Conservation (phyloP, 2,329 filamentous ascomycete genomes). For the Fusarium fujikuroi region DNA sequence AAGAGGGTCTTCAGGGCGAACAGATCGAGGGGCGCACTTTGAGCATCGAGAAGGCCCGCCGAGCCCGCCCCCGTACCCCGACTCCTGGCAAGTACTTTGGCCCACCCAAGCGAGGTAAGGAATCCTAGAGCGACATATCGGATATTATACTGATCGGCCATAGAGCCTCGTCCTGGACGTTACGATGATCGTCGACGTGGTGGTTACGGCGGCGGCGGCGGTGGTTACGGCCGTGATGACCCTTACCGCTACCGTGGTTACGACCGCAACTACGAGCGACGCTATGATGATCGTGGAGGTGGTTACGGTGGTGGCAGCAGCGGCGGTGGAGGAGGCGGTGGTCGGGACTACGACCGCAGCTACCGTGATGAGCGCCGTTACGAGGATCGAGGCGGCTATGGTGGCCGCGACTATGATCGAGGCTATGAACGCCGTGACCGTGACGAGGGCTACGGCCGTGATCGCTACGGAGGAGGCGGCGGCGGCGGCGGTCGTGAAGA, state of each 20-base stretch:
- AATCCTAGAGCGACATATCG: background rate
- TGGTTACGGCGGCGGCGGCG: conserved; percentile 61
- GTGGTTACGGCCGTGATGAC: conserved; percentile 63
- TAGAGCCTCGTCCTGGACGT: conserved; percentile 53
- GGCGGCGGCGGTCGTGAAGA: conserved; percentile 57
- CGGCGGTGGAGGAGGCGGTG: conserved; percentile 45
- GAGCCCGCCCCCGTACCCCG: conserved; percentile 91
- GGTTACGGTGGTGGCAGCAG: conserved; percentile 52
- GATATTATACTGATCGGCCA: conserved; percentile 16
- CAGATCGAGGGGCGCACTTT: conserved; percentile 93
- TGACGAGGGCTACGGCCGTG: conserved; percentile 53
- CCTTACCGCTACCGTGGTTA: conserved; percentile 66
- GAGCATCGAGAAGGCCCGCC: conserved; percentile 98
- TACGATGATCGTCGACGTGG: conserved; percentile 73
- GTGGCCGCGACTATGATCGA: conserved; percentile 69
- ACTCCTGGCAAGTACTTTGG: conserved; percentile 99
- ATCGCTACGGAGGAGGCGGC: conserved; percentile 50
- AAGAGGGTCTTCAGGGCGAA: conserved; percentile 95
- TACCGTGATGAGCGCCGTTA: conserved; percentile 60
- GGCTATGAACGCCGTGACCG: conserved; percentile 62
- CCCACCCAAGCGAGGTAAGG: conserved; percentile 93
- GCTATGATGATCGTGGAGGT: conserved; percentile 60
- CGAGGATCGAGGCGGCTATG: conserved; percentile 56
- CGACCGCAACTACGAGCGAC: conserved; percentile 56
- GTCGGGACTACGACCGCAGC: conserved; percentile 63